Percentiles rank a stretch among this genome's conserved stretches.
Evolutionary conservation across 345 rosid species (phyloP).

Genomic region (Gossypium australe): DNA sequence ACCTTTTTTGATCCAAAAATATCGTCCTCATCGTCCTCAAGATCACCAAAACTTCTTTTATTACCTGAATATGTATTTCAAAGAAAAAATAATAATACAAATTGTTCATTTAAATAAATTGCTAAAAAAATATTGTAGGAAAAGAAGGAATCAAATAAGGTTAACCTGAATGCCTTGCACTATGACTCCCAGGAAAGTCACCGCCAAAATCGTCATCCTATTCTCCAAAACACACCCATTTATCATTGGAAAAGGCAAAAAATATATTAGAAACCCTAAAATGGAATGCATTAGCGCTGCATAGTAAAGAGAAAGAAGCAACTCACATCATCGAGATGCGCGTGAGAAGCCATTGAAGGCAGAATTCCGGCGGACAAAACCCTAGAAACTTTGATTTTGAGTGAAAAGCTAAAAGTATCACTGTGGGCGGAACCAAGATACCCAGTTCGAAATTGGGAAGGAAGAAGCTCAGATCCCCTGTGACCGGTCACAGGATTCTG

Average conservation of each 20-base stretch:
- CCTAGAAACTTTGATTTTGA: constrained; percentile 24
- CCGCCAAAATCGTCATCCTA: constrained; percentile 95
- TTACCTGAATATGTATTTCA: constrained; percentile 28
- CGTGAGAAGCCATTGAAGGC: constrained; percentile 42
- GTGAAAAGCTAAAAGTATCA: neutral
- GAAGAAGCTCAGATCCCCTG: constrained; percentile 1
- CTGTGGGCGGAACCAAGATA: neutral
- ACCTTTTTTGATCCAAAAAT: constrained; percentile 82
- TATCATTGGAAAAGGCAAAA: neutral
- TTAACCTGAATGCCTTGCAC: constrained; percentile 49
- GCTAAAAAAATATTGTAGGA: neutral
- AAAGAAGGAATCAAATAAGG: neutral
- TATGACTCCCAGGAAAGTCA: constrained; percentile 50
- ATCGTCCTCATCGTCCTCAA: constrained; percentile 92
- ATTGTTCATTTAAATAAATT: neutral
- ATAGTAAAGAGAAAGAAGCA: neutral
- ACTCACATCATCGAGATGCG: constrained; percentile 56
- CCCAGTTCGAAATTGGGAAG: neutral
- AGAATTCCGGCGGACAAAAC: constrained; percentile 2
- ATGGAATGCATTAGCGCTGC: neutral
- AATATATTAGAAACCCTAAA: constrained; percentile 9
- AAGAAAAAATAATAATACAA: neutral
- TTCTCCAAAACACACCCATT: neutral
- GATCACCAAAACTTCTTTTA: constrained; percentile 77
- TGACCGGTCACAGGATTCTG: neutral